Evolutionary conservation across 2,329 filamentous ascomycete genomes (phyloP).

Genomic region (Penicillium sp.): DNA sequence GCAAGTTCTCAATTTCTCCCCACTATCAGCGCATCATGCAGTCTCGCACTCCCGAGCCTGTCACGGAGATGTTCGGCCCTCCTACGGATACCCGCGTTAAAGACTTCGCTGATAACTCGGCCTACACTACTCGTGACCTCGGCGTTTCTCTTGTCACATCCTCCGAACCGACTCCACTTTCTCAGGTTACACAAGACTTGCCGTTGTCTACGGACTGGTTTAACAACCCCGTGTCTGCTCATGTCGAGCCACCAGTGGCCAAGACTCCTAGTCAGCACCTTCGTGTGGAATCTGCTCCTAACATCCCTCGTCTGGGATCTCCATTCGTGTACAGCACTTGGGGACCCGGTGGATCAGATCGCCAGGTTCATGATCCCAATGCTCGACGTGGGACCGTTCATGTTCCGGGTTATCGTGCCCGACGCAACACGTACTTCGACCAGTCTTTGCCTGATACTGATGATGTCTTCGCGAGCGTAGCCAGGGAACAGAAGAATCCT

Average conservation of each 20-base stretch:
- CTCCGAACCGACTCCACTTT: slow-evolving; percentile 41
- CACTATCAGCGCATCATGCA: slow-evolving; percentile 64
- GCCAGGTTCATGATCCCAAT: slow-evolving; percentile 32
- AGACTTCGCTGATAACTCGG: slow-evolving; percentile 25
- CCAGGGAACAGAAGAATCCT: slow-evolving; percentile 41
- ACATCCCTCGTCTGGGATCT: slow-evolving; percentile 46
- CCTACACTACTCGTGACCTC: slow-evolving; percentile 47
- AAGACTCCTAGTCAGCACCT: slow-evolving; percentile 15
- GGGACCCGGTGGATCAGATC: slow-evolving; percentile 45
- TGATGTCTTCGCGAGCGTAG: slow-evolving; percentile 43
- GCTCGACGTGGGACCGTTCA: slow-evolving; percentile 47
- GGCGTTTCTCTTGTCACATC: slow-evolving; percentile 46
- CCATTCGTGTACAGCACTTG: slow-evolving; percentile 53
- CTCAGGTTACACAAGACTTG: slow-evolving; percentile 34
- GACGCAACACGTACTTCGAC: slow-evolving; percentile 58
- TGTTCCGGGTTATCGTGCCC: slow-evolving; percentile 44
- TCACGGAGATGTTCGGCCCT: slow-evolving; percentile 42
- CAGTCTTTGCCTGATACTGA: slow-evolving; percentile 52
- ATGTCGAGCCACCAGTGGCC: background rate
- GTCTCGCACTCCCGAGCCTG: slow-evolving; percentile 61
- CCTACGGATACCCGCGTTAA: slow-evolving; percentile 29
- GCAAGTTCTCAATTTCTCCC: slow-evolving; percentile 61
- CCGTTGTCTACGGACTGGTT: slow-evolving; percentile 36
- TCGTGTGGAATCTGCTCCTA: slow-evolving; percentile 20
- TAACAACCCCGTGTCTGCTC: slow-evolving; percentile 34